A percentile compares a stretch with the other conserved stretches of the same genome.
These are phyloP conservation scores for Periconia digitata DNA, from an alignment of 2,329 filamentous ascomycete species.

Conservation along the genomic window DNA sequence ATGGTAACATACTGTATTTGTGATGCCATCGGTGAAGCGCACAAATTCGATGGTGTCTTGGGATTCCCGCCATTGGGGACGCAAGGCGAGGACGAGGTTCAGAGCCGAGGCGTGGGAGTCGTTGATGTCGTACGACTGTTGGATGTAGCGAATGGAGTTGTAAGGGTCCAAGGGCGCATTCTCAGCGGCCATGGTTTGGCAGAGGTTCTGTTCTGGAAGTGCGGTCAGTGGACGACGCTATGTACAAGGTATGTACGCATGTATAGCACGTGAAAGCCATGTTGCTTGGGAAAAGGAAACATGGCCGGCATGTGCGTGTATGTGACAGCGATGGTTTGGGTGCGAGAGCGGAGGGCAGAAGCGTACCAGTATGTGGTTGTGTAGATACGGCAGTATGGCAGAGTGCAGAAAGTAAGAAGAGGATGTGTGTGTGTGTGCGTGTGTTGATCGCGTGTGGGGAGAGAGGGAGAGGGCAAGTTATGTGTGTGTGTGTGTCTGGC, in stretches of 20 bases:
- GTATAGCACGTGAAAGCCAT: constrained; percentile 6
- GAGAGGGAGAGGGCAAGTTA: too few species aligned
- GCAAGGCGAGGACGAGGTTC: constrained; percentile 74
- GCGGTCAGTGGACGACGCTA: not conserved
- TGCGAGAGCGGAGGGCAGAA: too few species aligned
- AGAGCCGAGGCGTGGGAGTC: constrained; percentile 79
- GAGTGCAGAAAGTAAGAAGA: too few species aligned
- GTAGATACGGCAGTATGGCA: too few species aligned
- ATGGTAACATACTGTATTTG: constrained; percentile 72
- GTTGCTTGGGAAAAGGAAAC: not conserved
- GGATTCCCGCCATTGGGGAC: constrained; percentile 77
- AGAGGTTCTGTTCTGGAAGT: not conserved
- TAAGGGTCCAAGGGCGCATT: constrained; percentile 20
- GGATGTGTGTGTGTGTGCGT: too few species aligned
- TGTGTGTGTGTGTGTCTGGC: too few species aligned
- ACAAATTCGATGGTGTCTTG: constrained; percentile 79
- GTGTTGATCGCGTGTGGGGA: too few species aligned
- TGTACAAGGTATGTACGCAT: not conserved
- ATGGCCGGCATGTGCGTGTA: not conserved
- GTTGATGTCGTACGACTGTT: constrained; percentile 74
- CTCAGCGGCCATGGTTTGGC: constrained; percentile 15
- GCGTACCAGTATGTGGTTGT: too few species aligned
- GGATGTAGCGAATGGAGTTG: constrained; percentile 58
- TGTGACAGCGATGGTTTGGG: not conserved
- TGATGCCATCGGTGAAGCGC: constrained; percentile 96